A percentile compares a stretch with the other conserved stretches of the same genome.
Conservation (phyloP, 768 basidiomycete genomes). For the Tulasnella sp. region DNA sequence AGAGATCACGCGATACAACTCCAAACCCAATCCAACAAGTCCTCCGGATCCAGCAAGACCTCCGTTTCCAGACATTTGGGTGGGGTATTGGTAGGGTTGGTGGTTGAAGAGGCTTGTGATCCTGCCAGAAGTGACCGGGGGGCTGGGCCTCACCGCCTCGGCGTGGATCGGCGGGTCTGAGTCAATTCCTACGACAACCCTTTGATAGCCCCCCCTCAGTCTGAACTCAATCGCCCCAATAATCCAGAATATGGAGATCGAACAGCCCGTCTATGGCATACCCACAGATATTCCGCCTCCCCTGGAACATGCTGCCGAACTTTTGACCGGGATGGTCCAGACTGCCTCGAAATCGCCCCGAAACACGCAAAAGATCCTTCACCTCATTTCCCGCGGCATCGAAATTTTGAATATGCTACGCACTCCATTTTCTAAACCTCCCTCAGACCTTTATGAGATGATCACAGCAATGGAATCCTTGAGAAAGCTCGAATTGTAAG, state of each 20-base stretch:
- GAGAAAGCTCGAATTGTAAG: neutral
- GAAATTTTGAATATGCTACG: neutral
- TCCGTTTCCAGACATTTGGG: neutral
- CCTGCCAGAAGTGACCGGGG: neutral
- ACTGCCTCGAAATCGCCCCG: neutral
- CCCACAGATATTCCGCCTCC: neutral
- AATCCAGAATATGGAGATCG: neutral
- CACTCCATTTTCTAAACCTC: neutral
- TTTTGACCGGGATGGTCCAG: neutral
- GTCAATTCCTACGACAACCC: neutral
- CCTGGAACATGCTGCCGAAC: neutral
- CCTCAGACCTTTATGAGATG: neutral
- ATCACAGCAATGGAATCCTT: neutral
- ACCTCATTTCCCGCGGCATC: neutral
- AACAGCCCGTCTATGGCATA: neutral
- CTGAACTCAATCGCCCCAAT: neutral
- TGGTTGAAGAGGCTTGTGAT: neutral
- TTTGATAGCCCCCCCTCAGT: neutral
- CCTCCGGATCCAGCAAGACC: neutral
- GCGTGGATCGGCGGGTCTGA: neutral
- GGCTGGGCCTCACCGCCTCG: neutral
- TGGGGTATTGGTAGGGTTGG: neutral
- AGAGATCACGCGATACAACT: neutral
- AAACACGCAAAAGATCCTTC: neutral
- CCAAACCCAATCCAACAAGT: neutral